These are phyloP conservation scores for Boletus subcaerulescens DNA, from an alignment of 768 basidiomycete species.

Conservation along the genomic window DNA sequence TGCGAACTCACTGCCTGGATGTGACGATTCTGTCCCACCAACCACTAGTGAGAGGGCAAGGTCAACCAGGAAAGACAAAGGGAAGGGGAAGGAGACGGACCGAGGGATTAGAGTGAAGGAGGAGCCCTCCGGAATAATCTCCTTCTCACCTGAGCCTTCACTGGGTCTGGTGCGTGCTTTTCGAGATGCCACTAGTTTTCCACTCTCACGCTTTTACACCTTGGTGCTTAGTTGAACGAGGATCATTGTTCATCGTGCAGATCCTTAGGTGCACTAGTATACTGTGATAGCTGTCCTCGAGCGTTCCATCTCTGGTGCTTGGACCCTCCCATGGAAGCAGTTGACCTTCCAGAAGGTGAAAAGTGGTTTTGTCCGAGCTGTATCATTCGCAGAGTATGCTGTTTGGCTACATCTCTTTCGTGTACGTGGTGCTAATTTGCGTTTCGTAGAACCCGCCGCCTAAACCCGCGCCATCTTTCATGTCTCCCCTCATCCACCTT, in stretches of 20 bases:
- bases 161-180: conserved; percentile 36
- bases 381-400: conserved; percentile 58
- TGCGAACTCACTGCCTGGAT: conserved; percentile 50
- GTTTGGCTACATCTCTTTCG: not conserved
- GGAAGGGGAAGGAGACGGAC: conserved; percentile 46
- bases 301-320: conserved; percentile 97
- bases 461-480: conserved; percentile 62
- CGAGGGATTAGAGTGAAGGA: conserved; percentile 42
- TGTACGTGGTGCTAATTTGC: conserved; percentile 10
- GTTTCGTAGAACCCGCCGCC: conserved; percentile 56
- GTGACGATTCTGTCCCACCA: conserved; percentile 24
- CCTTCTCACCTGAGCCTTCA: conserved; percentile 37
- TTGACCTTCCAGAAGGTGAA: conserved; percentile 79
- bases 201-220: conserved; percentile 15
- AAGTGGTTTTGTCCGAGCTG: conserved; percentile 82
- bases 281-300: conserved; percentile 95
- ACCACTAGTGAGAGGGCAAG: conserved; percentile 26
- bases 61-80: conserved; percentile 40
- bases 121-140: conserved; percentile 36
- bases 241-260: conserved; percentile 86
- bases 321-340: conserved; percentile 88
- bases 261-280: conserved; percentile 80
- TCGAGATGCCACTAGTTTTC: conserved; percentile 2
- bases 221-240: conserved; percentile 52
- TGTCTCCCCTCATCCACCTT: conserved; percentile 70